Percentiles rank a stretch among this genome's conserved stretches.
Conservation (phyloP, 345 rosid genomes). For the Litchi chinensis region DNA sequence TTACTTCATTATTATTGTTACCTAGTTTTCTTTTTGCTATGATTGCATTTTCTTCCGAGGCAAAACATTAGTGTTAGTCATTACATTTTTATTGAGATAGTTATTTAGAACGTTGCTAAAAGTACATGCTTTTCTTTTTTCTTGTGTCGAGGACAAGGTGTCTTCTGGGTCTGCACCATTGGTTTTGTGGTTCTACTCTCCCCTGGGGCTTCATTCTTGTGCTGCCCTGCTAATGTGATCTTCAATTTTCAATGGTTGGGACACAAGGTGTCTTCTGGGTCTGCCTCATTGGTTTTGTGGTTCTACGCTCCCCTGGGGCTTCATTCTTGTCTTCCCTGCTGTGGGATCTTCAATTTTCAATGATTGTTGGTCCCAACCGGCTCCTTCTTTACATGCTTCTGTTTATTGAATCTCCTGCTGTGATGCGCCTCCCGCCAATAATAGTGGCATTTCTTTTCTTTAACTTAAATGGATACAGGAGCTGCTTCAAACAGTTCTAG, state of each 20-base stretch:
- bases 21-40: constrained; percentile 43
- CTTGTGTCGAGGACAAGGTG: constrained; percentile 70
- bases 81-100: constrained; percentile 40
- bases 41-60: constrained; percentile 37
- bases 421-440: constrained; percentile 47
- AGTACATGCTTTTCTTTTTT: constrained; percentile 55
- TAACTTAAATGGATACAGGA: constrained; percentile 49
- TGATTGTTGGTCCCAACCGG: constrained; percentile 61
- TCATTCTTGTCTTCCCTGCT: constrained; percentile 56
- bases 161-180: constrained; percentile 86
- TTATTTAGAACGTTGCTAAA: constrained; percentile 53
- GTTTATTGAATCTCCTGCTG: constrained; percentile 55
- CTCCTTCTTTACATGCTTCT: constrained; percentile 59
- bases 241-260: background rate
- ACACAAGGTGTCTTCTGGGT: constrained; percentile 74
- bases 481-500: constrained; percentile 68
- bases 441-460: constrained; percentile 51
- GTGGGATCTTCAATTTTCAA: constrained; percentile 69
- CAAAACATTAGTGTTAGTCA: constrained; percentile 31
- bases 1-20: constrained; percentile 54
- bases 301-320: constrained; percentile 64
- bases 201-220: constrained; percentile 51
- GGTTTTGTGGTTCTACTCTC: constrained; percentile 85
- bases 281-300: constrained; percentile 90
- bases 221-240: constrained; percentile 43